phyloP scores from a whole-genome alignment of 108 stramenopile genomes.

The Halocafeteria seosinensis region DNA sequence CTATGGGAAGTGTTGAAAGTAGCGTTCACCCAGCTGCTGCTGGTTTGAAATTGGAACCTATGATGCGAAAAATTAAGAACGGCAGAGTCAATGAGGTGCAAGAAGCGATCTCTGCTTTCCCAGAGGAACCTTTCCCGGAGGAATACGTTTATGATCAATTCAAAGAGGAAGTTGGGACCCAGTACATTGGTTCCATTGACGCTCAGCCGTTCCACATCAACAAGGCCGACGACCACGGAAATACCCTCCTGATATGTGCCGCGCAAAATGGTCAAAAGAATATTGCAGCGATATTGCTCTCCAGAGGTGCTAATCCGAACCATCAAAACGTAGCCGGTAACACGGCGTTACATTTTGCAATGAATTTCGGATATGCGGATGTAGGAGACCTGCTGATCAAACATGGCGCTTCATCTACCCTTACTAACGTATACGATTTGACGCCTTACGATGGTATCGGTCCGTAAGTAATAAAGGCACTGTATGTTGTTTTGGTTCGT shows the following conservation, averaged over 20 bases:
- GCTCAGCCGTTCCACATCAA: constrained; percentile 51
- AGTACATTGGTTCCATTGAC: constrained; percentile 45
- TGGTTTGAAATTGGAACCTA: constrained; percentile 2
- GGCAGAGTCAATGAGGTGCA: constrained; percentile 45
- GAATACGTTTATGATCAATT: constrained; percentile 37
- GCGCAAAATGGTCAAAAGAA: constrained; percentile 55
- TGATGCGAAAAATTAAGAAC: constrained; percentile 38
- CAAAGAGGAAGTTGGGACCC: constrained; percentile 49
- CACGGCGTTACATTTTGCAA: constrained; percentile 59
- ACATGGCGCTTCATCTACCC: constrained; percentile 9
- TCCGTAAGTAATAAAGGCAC: not conserved
- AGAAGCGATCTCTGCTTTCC: constrained; percentile 45
- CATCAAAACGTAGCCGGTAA: constrained; percentile 64
- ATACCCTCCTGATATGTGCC: constrained; percentile 51
- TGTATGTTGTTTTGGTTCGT: not conserved
- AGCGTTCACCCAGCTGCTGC: not conserved
- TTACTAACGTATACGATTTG: constrained; percentile 48
- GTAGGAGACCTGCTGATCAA: constrained; percentile 52
- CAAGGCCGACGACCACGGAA: constrained; percentile 55
- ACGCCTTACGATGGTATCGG: constrained; percentile 50
- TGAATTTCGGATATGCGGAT: constrained; percentile 59
- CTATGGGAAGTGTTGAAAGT: not conserved
- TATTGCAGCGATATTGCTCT: constrained; percentile 43
- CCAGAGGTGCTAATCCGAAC: constrained; percentile 63
- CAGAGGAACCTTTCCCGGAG: constrained; percentile 39